A percentile compares a stretch with the other conserved stretches of the same genome.
Conservation (phyloP, 1,284 basidiomycete species). For the Singerocomus inundabilis region DNA sequence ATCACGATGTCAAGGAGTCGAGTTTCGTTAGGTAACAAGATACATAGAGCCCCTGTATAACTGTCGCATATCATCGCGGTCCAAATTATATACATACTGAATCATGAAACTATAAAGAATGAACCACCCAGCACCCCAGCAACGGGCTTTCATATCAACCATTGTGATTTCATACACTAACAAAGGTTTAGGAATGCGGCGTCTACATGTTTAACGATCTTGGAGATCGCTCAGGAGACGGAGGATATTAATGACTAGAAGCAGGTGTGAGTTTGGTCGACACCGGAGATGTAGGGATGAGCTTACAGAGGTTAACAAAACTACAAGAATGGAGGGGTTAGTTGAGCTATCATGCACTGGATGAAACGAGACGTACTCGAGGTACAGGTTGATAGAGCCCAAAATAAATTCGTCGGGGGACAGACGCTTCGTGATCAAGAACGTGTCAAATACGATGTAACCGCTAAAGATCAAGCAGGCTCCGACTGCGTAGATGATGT, state of each 20-base stretch:
- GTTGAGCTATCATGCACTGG: neutral
- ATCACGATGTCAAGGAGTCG: no score
- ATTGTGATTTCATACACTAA: neutral
- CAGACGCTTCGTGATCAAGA: slow-evolving; percentile 74
- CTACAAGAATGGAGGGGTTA: slow-evolving; percentile 32
- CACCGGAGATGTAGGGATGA: neutral
- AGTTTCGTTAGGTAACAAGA: neutral
- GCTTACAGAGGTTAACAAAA: slow-evolving; percentile 75
- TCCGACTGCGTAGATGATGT: slow-evolving; percentile 75
- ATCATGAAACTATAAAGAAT: slow-evolving; percentile 14
- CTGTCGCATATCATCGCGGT: slow-evolving; percentile 1
- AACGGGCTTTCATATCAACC: neutral
- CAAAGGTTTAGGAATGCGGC: neutral
- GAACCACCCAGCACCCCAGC: neutral
- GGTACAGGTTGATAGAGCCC: slow-evolving; percentile 83
- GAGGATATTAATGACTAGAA: slow-evolving; percentile 70
- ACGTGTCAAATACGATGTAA: slow-evolving; percentile 85
- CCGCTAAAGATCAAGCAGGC: slow-evolving; percentile 82
- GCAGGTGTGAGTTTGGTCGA: slow-evolving; percentile 7
- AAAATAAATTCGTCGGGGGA: slow-evolving; percentile 88
- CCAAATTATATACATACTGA: slow-evolving; percentile 24
- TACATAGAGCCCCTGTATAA: slow-evolving; percentile 7
- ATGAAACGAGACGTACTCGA: slow-evolving; percentile 57
- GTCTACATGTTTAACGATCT: slow-evolving; percentile 34
- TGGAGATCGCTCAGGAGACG: slow-evolving; percentile 63